These are phyloP conservation scores for Rhizophagus clarus DNA, from an alignment of 192 early-diverging fungal genomes.

Conservation along the genomic window DNA sequence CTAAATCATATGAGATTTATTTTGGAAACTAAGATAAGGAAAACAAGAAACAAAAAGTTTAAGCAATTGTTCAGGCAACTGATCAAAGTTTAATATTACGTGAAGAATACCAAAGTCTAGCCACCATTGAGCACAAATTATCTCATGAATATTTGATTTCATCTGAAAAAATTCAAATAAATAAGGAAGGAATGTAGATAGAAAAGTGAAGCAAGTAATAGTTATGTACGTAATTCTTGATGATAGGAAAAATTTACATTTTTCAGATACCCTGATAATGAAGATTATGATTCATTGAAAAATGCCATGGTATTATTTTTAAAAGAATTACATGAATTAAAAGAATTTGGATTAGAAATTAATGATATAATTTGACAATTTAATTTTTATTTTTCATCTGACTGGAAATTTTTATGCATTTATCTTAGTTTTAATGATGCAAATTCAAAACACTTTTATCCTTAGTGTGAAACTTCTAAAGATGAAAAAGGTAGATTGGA, in stretches of 20 bases:
- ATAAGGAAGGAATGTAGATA: not conserved
- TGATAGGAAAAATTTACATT: slow-evolving; percentile 1
- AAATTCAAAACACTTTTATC: not conserved
- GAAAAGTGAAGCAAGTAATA: not conserved
- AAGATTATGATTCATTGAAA: slow-evolving; percentile 1
- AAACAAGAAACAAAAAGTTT: not conserved
- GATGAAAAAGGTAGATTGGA: too few species aligned
- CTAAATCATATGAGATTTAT: not conserved
- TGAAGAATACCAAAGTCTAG: not conserved
- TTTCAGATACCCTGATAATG: not conserved
- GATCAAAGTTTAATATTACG: not conserved
- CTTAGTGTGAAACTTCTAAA: too few species aligned
- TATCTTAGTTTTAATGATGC: not conserved
- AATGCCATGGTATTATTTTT: slow-evolving; percentile 3
- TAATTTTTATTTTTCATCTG: not conserved
- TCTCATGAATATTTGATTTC: not conserved
- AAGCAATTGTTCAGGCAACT: not conserved
- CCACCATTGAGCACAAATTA: not conserved
- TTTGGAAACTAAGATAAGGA: not conserved
- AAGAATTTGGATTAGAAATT: slow-evolving; percentile 3
- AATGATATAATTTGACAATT: not conserved
- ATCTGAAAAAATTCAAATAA: not conserved
- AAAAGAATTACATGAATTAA: not conserved
- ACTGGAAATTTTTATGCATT: slow-evolving; percentile 2
- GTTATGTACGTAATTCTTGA: not conserved